Evolutionary conservation across 1,284 basidiomycete species (phyloP), one percentile per base, ranked within the genome.

Genomic region (Puccinia coronata): DNA sequence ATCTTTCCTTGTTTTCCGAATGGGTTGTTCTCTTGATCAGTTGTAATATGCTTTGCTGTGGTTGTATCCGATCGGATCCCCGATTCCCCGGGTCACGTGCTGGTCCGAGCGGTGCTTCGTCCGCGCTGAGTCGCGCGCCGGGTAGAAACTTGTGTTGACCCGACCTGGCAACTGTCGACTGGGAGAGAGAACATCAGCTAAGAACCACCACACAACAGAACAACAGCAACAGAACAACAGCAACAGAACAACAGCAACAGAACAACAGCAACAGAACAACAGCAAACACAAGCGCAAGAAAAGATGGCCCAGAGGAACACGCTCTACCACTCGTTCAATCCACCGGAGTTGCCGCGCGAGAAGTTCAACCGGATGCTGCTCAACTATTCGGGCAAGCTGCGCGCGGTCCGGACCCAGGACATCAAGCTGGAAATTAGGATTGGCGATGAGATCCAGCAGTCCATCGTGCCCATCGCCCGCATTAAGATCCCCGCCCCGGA

Each of bases 401-500:
- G 57, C 39, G 34, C 65, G 8, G 69, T 80, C 1, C 51, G 65
- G 14, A 80, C 69, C 57, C 77, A 80, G 49, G 53, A 71, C 25
- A 80, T 80, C 55, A 53, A 49, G 28, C 53, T 71, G 11, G 59
- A n/a, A n/a, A n/a, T n/a, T n/a, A n/a, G n/a, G n/a, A n/a, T n/a
- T n/a, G n/a, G n/a, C n/a, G n/a, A n/a, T n/a, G 12, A 11, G 43
- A 11, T 47, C 43, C 34, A 43, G 18, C 25, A 57, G 14, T 41
- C 14, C 6, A 28, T 51, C 39, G 94, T 96, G 84, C 89, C 94
- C 82, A 93, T 95, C 81, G 96, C 95, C 12, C 89, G 96, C 82
- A 90, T 98, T 87, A 99, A 98, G 88, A 92, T 98, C 78, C 93
- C 93, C 69, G 96, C 94, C 74, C 85, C 86, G 70, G 86, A 86